Evolutionary conservation across 2,329 filamentous ascomycete genomes (phyloP).

Genomic region (Aspergillus sp.): DNA sequence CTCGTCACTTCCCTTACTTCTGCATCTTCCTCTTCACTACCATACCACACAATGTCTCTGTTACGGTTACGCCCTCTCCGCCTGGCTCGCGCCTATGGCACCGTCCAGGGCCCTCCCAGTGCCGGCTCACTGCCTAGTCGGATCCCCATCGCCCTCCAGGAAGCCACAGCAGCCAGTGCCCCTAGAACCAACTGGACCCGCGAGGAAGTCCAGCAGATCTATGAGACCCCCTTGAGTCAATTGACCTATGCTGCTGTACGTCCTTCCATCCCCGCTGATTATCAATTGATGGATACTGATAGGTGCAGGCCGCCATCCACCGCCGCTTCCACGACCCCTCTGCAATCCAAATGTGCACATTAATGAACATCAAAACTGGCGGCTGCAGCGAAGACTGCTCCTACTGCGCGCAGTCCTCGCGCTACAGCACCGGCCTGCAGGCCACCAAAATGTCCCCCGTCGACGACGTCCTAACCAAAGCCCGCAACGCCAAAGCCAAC

Average conservation of each 20-base stretch:
- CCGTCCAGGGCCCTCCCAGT: constrained; percentile 30
- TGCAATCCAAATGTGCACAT: constrained; percentile 82
- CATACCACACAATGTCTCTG: constrained; percentile 20
- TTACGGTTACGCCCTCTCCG: constrained; percentile 15
- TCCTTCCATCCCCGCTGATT: neutral
- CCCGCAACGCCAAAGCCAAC: constrained; percentile 69
- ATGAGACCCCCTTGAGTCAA: constrained; percentile 74
- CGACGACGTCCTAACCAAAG: constrained; percentile 72
- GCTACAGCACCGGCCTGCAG: constrained; percentile 69
- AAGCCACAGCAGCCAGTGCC: constrained; percentile 29
- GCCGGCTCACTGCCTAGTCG: constrained; percentile 24
- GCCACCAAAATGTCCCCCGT: constrained; percentile 74
- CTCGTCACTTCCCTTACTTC: neutral
- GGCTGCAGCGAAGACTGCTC: constrained; percentile 89
- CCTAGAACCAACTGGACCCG: constrained; percentile 72
- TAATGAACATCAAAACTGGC: constrained; percentile 96
- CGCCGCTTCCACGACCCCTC: constrained; percentile 77
- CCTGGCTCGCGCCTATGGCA: constrained; percentile 29
- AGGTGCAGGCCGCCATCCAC: constrained; percentile 58
- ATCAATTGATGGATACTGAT: no score
- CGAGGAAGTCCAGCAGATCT: constrained; percentile 74
- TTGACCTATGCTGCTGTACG: constrained; percentile 65
- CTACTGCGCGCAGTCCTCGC: constrained; percentile 84
- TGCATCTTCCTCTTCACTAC: neutral
- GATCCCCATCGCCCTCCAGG: constrained; percentile 27